These are phyloP conservation scores for Xylariales sp. DNA, from an alignment of 2,329 filamentous ascomycete species.

Conservation along the genomic window DNA sequence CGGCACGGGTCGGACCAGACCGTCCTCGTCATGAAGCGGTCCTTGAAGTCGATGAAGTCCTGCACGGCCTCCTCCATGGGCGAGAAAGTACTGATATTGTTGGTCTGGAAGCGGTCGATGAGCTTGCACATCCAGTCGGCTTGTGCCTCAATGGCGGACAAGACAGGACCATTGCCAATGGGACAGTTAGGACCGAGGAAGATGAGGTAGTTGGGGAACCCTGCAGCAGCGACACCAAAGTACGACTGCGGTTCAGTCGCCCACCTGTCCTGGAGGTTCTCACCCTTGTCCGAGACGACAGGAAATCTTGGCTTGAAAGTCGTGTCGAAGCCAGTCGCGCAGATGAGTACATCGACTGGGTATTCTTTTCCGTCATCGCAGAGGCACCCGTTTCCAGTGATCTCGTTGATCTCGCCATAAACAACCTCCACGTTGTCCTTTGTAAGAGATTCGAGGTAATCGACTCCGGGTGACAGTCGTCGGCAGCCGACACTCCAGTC, in stretches of 20 bases:
- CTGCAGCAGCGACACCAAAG: conserved; percentile 23
- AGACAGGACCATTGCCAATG: conserved; percentile 30
- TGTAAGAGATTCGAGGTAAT: conserved; percentile 35
- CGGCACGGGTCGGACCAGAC: conserved; percentile 42
- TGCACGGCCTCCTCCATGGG: conserved; percentile 41
- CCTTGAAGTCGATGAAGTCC: conserved; percentile 45
- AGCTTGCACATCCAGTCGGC: conserved; percentile 46
- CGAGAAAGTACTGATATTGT: conserved; percentile 39
- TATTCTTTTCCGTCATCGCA: conserved; percentile 22
- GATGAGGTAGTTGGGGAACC: conserved; percentile 26
- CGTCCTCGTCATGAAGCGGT: conserved; percentile 38
- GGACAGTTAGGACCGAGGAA: conserved; percentile 36
- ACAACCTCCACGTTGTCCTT: conserved; percentile 36
- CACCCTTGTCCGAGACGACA: conserved; percentile 35
- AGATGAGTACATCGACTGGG: conserved; percentile 26
- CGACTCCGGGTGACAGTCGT: conserved; percentile 37
- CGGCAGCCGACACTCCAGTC: conserved; percentile 33
- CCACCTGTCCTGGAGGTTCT: conserved; percentile 23
- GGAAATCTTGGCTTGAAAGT: conserved; percentile 27
- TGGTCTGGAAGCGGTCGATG: conserved; percentile 44
- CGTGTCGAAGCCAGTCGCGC: conserved; percentile 19
- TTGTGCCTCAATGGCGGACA: conserved; percentile 35
- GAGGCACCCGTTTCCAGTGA: conserved; percentile 24
- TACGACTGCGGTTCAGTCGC: conserved; percentile 18
- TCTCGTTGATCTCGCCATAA: conserved; percentile 28